Evolutionary conservation across 768 basidiomycete species (phyloP).

Genomic region (Amylocystis lapponica): DNA sequence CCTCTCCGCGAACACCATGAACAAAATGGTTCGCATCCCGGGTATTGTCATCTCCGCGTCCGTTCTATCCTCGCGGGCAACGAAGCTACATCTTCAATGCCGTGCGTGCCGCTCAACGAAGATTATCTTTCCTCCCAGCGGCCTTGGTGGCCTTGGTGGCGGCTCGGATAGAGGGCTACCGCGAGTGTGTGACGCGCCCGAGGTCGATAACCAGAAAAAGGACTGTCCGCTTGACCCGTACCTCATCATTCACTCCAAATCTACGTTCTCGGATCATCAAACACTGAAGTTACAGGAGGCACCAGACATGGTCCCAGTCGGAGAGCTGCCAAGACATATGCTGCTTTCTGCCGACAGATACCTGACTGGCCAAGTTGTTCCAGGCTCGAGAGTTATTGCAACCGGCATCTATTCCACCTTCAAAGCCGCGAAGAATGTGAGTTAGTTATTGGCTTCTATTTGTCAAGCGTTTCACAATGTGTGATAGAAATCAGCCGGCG

Average conservation of each 20-base stretch:
- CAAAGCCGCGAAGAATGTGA: conserved; percentile 78
- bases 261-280: conserved; percentile 93
- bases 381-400: conserved; percentile 90
- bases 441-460: conserved; percentile 26
- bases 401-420: conserved; percentile 98
- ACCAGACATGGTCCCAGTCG: conserved; percentile 98
- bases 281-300: conserved; percentile 96
- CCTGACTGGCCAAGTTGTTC: conserved; percentile 88
- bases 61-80: conserved; percentile 87
- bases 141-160: conserved; percentile 81
- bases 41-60: conserved; percentile 98
- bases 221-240: conserved; percentile 96
- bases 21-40: conserved; percentile 92
- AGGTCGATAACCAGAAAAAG: conserved; percentile 79
- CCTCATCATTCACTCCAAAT: conserved; percentile 91
- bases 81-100: conserved; percentile 89
- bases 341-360: conserved; percentile 87
- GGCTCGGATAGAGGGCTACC: conserved; percentile 85
- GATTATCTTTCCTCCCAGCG: conserved; percentile 68
- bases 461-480: conserved; percentile 1
- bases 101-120: conserved; percentile 82
- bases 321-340: conserved; percentile 95
- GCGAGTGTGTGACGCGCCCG: conserved; percentile 78
- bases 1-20: conserved; percentile 89
- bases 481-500: conserved; percentile 67